Base-by-base conservation (phyloP, 441 rosid genomes). In the Melianthus villosus region DNA sequence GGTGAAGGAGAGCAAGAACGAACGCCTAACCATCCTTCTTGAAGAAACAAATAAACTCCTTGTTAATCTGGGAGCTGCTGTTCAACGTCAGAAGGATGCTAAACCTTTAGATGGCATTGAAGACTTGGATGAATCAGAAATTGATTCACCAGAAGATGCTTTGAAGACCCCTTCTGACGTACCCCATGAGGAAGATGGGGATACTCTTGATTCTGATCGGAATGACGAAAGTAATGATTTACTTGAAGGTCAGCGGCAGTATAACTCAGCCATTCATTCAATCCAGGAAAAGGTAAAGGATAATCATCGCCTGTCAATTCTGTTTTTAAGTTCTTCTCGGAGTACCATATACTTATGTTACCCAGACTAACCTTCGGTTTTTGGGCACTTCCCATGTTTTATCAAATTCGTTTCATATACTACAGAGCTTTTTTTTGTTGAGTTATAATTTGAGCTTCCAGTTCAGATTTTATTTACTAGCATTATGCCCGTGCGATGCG, bases 1-100 rank as follows among this genome's bases (percentile, higher is more conserved):
- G 50, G 99, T 91, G 17, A 91, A 85, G 77, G 95, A 91, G 74
- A 91, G 99, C 61, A 91, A 91, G 60, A 91, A 91, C 46, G 95
- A 85, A 63, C 67, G 99, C 31, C 64, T 91, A 35, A 91, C 96
- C 34, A 80, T 62, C 29, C 95, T 91, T 63, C 89, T 91, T 49
- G 73, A 72, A 52, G 99, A 91, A 77, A 91, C 99, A 50, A 85
- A 91, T 70, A 86, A 82, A 52, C 94, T 91, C 27, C 92, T 91
- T 48, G 64, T 64, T 54, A 85, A 80, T 56, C 60, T 91, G 63
- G 99, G 99, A 60, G 99, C 99, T 39, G 96, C 96, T 48, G 99
- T 85, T 57, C 94, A 91, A 48, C 91, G 96, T 43, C 92, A 91
- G 65, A 91, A 91, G 75, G 95, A 71, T 76, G 63, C 78, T 16